Evolutionary conservation across 345 rosid genomes (phyloP), one percentile per base, ranked within the genome.

Genomic region (Microcos paniculata): DNA sequence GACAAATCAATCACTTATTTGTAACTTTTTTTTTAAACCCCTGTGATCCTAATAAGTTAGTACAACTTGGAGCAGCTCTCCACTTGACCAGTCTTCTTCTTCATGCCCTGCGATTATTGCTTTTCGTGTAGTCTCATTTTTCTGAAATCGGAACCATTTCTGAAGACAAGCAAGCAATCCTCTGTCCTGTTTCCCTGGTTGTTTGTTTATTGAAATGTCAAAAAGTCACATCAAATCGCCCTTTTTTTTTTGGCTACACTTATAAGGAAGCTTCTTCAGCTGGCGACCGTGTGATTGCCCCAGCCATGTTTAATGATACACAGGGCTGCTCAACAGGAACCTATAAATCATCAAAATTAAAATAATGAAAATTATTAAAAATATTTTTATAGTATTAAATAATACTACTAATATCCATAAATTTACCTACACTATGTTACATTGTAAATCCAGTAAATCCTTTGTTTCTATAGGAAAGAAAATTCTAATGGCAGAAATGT

Each of bases 301-400:
- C 90, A 73, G 87, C 85, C 99, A 95, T 92, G 74, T 89, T 86
- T 76, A 92, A 84, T 74, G 98, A 88, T 33, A 88, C 78, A 73
- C 98, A 92, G 10, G 98, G 99, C 73, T 92, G 95, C 85, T 92
- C 95, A 21, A 84, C 93, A 64, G 99, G 97, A 51, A 95, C 97
- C 99, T 95, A 90, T 77, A 81, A 28, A 16, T 5, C 49, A 30
- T n/a, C 19, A 64, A 62, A 40, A 45, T 21, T 8, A 35, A n/a
- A 67, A 40, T 35, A 66, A 7, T 8, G 9, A 21, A 14, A 56
- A 11, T n/a, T 33, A 6, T 2, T 55, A 14, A 8, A 24, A 52
- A 5, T 15, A 23, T 62, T 21, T n/a, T n/a, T n/a, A n/a, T n/a
- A n/a, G n/a, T n/a, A n/a, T n/a, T n/a, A n/a, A 21, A 23, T 21